These are phyloP conservation scores for Pelagomonas calceolata DNA, from an alignment of 108 stramenopile species.

Conservation along the genomic window DNA sequence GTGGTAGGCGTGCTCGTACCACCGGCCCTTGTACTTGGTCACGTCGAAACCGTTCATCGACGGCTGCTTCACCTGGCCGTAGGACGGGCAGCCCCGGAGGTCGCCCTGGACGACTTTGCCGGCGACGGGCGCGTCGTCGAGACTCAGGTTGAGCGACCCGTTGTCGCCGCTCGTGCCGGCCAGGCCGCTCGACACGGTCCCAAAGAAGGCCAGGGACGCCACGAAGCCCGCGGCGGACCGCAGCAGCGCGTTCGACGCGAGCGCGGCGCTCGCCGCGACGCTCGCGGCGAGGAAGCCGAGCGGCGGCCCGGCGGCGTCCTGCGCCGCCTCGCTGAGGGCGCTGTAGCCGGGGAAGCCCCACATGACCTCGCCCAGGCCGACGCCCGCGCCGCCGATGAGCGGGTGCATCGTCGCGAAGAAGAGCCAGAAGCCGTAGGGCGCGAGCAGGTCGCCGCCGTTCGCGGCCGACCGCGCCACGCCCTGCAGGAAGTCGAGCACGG, in stretches of 20 bases:
- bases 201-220: slow-evolving; percentile 54
- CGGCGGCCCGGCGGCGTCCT: background rate
- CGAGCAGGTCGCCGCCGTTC: slow-evolving; percentile 60
- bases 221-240: slow-evolving; percentile 60
- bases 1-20: slow-evolving; percentile 65
- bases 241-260: slow-evolving; percentile 9
- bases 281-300: background rate
- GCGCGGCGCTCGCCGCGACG: background rate
- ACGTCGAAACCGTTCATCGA: slow-evolving; percentile 77
- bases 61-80: slow-evolving; percentile 65
- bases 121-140: slow-evolving; percentile 46
- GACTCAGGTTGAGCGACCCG: slow-evolving; percentile 66
- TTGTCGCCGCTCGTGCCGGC: slow-evolving; percentile 59
- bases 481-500: slow-evolving; percentile 52
- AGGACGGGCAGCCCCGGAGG: slow-evolving; percentile 72
- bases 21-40: slow-evolving; percentile 69
- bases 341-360: background rate
- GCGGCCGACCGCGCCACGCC: slow-evolving; percentile 45
- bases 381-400: background rate
- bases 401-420: slow-evolving; percentile 53
- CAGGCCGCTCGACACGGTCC: slow-evolving; percentile 67
- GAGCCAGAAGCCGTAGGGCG: slow-evolving; percentile 78
- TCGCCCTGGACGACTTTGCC: background rate
- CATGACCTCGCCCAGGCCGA: background rate
- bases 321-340: background rate